Percentiles rank a stretch among this genome's conserved stretches.
Evolutionary conservation across 768 basidiomycete species (phyloP).

Genomic region (Xerocomellus dryophilus): DNA sequence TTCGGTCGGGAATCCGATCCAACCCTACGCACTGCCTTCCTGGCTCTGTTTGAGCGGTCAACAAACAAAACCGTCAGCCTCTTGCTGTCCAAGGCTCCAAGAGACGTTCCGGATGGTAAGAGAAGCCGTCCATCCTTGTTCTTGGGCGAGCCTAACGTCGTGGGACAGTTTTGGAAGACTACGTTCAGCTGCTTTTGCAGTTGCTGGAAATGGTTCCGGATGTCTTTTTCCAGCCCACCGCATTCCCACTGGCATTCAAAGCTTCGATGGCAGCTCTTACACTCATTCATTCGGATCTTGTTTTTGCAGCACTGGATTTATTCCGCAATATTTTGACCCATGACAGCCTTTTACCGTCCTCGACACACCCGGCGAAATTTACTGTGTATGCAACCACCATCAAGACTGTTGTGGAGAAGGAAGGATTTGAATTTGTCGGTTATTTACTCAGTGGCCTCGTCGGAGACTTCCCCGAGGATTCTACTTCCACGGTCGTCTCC

Average conservation of each 20-base stretch:
- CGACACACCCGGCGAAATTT: constrained; percentile 56
- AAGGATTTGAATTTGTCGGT: constrained; percentile 69
- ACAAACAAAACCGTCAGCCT: constrained; percentile 68
- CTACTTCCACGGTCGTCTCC: constrained; percentile 65
- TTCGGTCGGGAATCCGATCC: constrained; percentile 68
- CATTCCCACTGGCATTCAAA: constrained; percentile 75
- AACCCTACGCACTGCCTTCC: constrained; percentile 54
- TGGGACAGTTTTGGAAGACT: constrained; percentile 85
- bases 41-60: constrained; percentile 67
- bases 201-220: constrained; percentile 68
- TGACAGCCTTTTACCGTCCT: constrained; percentile 56
- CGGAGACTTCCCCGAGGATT: constrained; percentile 87
- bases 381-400: constrained; percentile 62
- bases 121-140: constrained; percentile 1
- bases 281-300: constrained; percentile 76
- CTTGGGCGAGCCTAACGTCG: constrained; percentile 1
- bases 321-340: constrained; percentile 74
- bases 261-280: constrained; percentile 76
- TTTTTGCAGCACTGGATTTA: constrained; percentile 79
- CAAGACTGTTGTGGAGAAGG: constrained; percentile 56
- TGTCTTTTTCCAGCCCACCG: constrained; percentile 72
- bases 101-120: constrained; percentile 87
- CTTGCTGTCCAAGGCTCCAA: constrained; percentile 63
- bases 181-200: constrained; percentile 73
- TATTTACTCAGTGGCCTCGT: constrained; percentile 76